These are phyloP conservation scores for Anastatica hierochuntica DNA, from an alignment of 345 rosid species.

Conservation along the genomic window DNA sequence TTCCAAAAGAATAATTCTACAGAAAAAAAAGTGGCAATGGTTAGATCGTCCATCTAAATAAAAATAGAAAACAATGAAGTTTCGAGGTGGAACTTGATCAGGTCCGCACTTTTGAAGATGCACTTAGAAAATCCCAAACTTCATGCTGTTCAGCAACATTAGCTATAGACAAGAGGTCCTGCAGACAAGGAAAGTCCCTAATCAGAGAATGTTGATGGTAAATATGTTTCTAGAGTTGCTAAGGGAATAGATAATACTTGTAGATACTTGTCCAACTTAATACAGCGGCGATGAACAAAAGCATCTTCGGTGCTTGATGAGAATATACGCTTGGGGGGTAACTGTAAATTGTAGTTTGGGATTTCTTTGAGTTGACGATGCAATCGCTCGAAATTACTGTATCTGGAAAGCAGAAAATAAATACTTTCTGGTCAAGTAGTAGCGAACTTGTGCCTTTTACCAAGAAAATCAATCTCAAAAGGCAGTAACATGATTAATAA, in stretches of 20 bases:
- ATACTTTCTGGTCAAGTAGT: background rate
- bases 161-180: constrained; percentile 95
- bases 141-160: constrained; percentile 99
- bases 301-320: constrained; percentile 97
- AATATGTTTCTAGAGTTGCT: constrained; percentile 3
- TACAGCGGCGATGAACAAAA: constrained; percentile 97
- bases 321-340: constrained; percentile 98
- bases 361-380: constrained; percentile 93
- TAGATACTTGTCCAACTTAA: constrained; percentile 88
- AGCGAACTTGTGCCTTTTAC: constrained; percentile 13
- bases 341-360: constrained; percentile 89
- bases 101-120: constrained; percentile 64
- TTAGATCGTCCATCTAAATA: constrained; percentile 14
- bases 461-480: constrained; percentile 5
- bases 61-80: background rate
- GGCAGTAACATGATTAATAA: constrained; percentile 3
- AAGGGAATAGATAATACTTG: constrained; percentile 42
- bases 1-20: constrained; percentile 93
- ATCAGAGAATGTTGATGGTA: constrained; percentile 8
- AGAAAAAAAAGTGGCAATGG: constrained; percentile 18
- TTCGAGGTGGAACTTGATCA: constrained; percentile 1
- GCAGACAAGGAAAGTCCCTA: constrained; percentile 14
- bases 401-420: constrained; percentile 39
- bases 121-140: constrained; percentile 98
- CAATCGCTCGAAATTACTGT: constrained; percentile 89